A percentile compares a stretch with the other conserved stretches of the same genome.
phyloP scores from a whole-genome alignment of 2,329 filamentous ascomycete genomes.

The Apiospora koreana region DNA sequence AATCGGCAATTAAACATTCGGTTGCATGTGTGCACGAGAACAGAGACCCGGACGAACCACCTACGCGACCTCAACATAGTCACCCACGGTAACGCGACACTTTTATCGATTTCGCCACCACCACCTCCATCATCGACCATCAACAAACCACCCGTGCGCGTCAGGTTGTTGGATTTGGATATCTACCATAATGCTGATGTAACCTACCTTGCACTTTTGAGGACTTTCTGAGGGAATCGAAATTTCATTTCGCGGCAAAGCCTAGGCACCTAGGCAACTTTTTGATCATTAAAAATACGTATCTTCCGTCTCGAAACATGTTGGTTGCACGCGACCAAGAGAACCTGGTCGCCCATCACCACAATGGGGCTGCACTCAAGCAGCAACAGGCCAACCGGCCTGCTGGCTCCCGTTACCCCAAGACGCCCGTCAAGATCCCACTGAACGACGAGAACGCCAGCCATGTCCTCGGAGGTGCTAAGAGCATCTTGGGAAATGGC shows the following conservation, averaged over 20 bases:
- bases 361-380: conserved; percentile 70
- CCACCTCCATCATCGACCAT: background rate
- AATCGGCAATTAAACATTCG: background rate
- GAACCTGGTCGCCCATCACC: conserved; percentile 77
- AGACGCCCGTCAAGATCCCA: conserved; percentile 78
- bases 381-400: conserved; percentile 56
- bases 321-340: conserved; percentile 83
- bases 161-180: conserved; percentile 1
- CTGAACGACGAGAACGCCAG: conserved; percentile 86
- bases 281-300: background rate
- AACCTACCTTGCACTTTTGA: background rate
- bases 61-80: background rate
- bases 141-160: background rate
- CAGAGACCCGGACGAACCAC: background rate
- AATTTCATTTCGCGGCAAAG: conserved; percentile 4
- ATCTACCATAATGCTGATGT: background rate
- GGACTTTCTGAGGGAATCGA: background rate
- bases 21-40: background rate
- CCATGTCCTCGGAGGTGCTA: conserved; percentile 56
- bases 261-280: background rate
- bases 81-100: conserved; percentile 2
- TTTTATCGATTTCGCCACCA: background rate
- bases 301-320: conserved; percentile 48
- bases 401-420: conserved; percentile 72
- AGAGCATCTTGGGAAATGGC: conserved; percentile 58